Base-by-base conservation (phyloP, 1,139 yeast genomes). In the Barnettozyma hawaiiensis region DNA sequence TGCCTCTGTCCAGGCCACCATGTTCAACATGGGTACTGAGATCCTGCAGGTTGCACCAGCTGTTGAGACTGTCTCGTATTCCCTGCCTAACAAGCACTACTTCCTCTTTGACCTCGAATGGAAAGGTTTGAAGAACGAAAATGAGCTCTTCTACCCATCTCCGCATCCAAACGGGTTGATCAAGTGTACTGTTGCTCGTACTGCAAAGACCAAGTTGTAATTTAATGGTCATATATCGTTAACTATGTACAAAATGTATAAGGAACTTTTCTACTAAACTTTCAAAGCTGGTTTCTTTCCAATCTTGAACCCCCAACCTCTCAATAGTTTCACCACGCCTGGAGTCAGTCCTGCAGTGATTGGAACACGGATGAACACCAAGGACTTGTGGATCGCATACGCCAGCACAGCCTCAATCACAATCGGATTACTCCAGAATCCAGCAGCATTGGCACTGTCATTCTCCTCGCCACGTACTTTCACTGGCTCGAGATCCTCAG, bases 341-440 rank as follows among this genome's bases (percentile, higher is more conserved):
- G 98, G 99, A 0, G 97, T 89, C 16, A 90, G 75, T 6, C 96
- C 96, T 0, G 97, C 97, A 1, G 97, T 83, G 33, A 89, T 64
- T 11, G 99, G 98, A 8, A 92, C 67, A 51, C 99, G 75, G 35
- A 87, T 73, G 52, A 92, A 77, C 35, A 78, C 64, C 49, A 90
- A 71, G 6, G 94, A 78, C 66, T 94, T 92, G 69, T 92, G 98
- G 42, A 92, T 69, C 5, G 96, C 96, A 61, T 92, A 92, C 0
- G 98, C 98, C 50, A 94, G 74, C 16, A 87, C 81, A 54, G 87
- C 78, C 62, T 92, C 97, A 0, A 89, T 77, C 59, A 76, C 63
- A 24, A 84, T 54, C 5, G 76, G 67, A 14, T 66, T 57, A 6
- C 70, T 75, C 54, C 72, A 71, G 65, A 61, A 41, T 4, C 50